Evolutionary conservation across 768 basidiomycete species (phyloP).

Genomic region (Dacryopinax primogenitus): DNA sequence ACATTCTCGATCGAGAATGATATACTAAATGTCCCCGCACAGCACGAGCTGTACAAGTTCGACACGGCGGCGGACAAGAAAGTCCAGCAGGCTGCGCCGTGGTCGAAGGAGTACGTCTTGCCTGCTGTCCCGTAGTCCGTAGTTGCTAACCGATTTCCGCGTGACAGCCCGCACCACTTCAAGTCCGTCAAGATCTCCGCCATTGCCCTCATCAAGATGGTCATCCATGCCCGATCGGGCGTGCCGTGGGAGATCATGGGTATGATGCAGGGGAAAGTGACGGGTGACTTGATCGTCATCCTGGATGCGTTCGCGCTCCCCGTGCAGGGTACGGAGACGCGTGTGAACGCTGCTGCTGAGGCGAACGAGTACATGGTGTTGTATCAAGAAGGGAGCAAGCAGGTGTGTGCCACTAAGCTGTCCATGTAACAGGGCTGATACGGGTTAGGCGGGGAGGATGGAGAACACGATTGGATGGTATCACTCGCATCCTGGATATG

Average conservation of each 20-base stretch:
- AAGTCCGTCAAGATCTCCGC: slow-evolving; percentile 42
- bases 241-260: slow-evolving; percentile 99
- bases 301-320: slow-evolving; percentile 96
- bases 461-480: slow-evolving; percentile 93
- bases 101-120: slow-evolving; percentile 63
- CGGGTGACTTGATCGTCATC: slow-evolving; percentile 46
- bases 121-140: background rate
- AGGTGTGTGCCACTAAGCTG: slow-evolving; percentile 36
- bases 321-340: slow-evolving; percentile 95
- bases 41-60: slow-evolving; percentile 69
- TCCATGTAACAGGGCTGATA: background rate
- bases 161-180: slow-evolving; percentile 58
- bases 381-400: slow-evolving; percentile 68
- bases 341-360: slow-evolving; percentile 90
- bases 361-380: slow-evolving; percentile 98
- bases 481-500: slow-evolving; percentile 97
- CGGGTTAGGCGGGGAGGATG: slow-evolving; percentile 22
- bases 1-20: slow-evolving; percentile 63
- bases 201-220: slow-evolving; percentile 40
- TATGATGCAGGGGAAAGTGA: slow-evolving; percentile 92
- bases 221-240: slow-evolving; percentile 80
- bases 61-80: slow-evolving; percentile 54
- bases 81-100: slow-evolving; percentile 60
- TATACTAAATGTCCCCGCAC: slow-evolving; percentile 52
- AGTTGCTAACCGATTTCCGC: background rate